These are phyloP conservation scores for Nyctanthes arbortristis DNA, from an alignment of 257 asterid species.

Conservation along the genomic window DNA sequence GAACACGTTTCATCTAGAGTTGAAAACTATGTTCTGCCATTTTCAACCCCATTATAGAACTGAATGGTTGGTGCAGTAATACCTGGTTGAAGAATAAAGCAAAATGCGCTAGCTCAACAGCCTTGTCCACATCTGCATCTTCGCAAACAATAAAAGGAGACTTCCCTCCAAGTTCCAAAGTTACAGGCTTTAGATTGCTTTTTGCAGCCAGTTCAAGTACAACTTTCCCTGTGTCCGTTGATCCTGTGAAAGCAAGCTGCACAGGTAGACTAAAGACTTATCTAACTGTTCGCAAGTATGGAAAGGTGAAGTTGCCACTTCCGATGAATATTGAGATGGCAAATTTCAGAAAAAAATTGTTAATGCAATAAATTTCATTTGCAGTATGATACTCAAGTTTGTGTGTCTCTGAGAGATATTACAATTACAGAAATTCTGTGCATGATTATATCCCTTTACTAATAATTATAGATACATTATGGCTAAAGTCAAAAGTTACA, in stretches of 20 bases:
- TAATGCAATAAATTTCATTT: background rate
- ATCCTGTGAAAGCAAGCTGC: conserved; percentile 98
- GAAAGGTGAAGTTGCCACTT: conserved; percentile 3
- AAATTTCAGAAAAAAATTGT: background rate
- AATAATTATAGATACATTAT: no score
- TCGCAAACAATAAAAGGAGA: conserved; percentile 96
- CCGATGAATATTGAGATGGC: background rate
- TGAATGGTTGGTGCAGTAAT: conserved; percentile 18
- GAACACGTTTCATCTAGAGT: conserved; percentile 14
- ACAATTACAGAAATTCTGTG: no score
- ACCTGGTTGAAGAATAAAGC: conserved; percentile 98
- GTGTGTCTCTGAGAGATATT: background rate
- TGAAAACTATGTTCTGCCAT: background rate
- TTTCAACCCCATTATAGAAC: conserved; percentile 1
- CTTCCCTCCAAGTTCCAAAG: conserved; percentile 97
- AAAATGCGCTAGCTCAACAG: conserved; percentile 88
- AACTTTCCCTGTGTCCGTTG: conserved; percentile 85
- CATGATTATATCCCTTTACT: no score
- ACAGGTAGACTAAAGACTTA: conserved; percentile 3
- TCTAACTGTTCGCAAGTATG: conserved; percentile 1
- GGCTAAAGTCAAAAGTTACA: background rate
- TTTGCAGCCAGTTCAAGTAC: conserved; percentile 70
- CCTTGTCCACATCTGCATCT: conserved; percentile 92
- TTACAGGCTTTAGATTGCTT: conserved; percentile 95
- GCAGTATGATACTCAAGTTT: background rate